Percentiles rank a stretch among this genome's conserved stretches.
These are phyloP conservation scores for Trichoderma orchidacearum DNA, from an alignment of 495 filamentous ascomycete species.

Conservation along the genomic window DNA sequence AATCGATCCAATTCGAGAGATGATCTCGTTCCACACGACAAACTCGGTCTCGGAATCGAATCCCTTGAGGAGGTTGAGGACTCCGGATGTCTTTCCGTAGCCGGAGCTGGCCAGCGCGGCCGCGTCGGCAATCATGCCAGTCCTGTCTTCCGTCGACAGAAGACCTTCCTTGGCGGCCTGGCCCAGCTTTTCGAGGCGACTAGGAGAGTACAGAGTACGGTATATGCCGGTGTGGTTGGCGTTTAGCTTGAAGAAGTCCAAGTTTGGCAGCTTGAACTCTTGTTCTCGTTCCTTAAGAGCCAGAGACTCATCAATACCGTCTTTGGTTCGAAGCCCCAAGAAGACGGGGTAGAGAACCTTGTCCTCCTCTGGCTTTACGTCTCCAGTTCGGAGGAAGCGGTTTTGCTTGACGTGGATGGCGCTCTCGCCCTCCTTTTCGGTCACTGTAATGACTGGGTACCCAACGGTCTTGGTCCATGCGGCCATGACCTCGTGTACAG, in stretches of 20 bases:
- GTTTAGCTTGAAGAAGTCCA: slow-evolving; percentile 92
- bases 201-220: slow-evolving; percentile 76
- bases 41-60: slow-evolving; percentile 69
- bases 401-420: slow-evolving; percentile 52
- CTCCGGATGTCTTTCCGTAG: slow-evolving; percentile 59
- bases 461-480: slow-evolving; percentile 91
- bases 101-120: slow-evolving; percentile 81
- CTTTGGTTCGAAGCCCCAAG: slow-evolving; percentile 55
- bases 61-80: slow-evolving; percentile 68
- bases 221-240: slow-evolving; percentile 81
- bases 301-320: slow-evolving; percentile 32
- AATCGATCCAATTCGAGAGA: slow-evolving; percentile 45
- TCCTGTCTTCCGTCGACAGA: slow-evolving; percentile 79
- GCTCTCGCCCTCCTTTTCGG: slow-evolving; percentile 71
- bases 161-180: slow-evolving; percentile 43
- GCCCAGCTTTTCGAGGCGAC: slow-evolving; percentile 65
- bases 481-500: slow-evolving; percentile 78
- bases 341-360: slow-evolving; percentile 90
- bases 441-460: slow-evolving; percentile 76
- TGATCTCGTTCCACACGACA: slow-evolving; percentile 75
- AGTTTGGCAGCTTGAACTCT: slow-evolving; percentile 52
- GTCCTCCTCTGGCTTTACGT: slow-evolving; percentile 73
- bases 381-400: slow-evolving; percentile 84
- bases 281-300: slow-evolving; percentile 54
- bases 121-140: slow-evolving; percentile 79